A percentile compares a stretch with the other conserved stretches of the same genome.
phyloP scores from a whole-genome alignment of 129 eudicot species.

The Flaveria ramosissima region DNA sequence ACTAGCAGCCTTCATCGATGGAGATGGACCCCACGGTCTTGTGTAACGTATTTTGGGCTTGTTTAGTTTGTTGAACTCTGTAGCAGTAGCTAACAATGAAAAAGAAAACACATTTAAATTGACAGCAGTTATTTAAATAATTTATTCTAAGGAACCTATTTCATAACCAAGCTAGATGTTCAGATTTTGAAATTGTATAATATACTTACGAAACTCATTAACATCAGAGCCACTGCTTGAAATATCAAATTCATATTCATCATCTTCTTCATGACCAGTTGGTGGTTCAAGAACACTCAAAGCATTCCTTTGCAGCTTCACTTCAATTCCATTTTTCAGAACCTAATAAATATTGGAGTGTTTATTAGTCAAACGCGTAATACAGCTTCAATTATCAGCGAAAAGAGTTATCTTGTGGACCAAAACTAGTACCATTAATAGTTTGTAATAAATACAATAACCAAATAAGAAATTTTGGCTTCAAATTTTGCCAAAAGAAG shows the following conservation, averaged over 20 bases:
- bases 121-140: neutral
- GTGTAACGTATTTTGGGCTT: conserved; percentile 76
- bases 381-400: neutral
- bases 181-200: neutral
- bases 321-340: conserved; percentile 95
- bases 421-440: conserved; percentile 14
- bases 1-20: conserved; percentile 54
- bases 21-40: conserved; percentile 71
- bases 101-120: conserved; percentile 3
- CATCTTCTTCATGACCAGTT: conserved; percentile 93
- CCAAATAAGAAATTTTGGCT: conserved; percentile 19
- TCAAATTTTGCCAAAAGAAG: conserved; percentile 8
- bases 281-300: conserved; percentile 97
- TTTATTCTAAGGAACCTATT: neutral
- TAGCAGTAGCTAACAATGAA: conserved; percentile 49
- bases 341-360: conserved; percentile 46
- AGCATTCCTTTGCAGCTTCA: conserved; percentile 95
- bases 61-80: conserved; percentile 70
- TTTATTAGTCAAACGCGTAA: neutral
- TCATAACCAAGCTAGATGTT: neutral
- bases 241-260: conserved; percentile 73
- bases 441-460: neutral
- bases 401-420: conserved; percentile 18
- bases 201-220: conserved; percentile 65
- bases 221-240: conserved; percentile 80